phyloP scores from a whole-genome alignment of 805 yeast genomes.

The Blastobotrys mokoenaii region DNA sequence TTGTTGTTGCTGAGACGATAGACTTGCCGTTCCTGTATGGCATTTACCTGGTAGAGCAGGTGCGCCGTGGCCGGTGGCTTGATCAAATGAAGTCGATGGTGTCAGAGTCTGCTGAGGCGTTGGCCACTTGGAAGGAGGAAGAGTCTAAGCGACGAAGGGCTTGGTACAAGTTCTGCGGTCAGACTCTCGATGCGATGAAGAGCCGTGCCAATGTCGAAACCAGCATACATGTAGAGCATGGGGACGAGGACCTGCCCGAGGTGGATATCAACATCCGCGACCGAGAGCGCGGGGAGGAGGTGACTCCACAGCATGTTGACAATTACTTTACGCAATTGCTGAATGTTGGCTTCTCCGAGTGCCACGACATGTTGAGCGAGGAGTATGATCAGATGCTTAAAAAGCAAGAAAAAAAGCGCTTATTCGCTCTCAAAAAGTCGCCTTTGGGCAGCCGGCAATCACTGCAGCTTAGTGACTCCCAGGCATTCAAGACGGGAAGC shows the following conservation, averaged over 20 bases:
- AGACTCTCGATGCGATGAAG: neutral
- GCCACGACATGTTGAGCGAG: slow-evolving; percentile 19
- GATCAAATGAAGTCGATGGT: slow-evolving; percentile 14
- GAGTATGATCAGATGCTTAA: slow-evolving; percentile 26
- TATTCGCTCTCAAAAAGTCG: too few relatives aligned
- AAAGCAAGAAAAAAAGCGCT: slow-evolving; percentile 11
- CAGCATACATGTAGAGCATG: neutral
- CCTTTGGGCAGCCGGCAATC: neutral
- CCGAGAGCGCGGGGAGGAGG: slow-evolving; percentile 15
- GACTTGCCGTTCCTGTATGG: slow-evolving; percentile 33
- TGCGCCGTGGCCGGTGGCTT: slow-evolving; percentile 27
- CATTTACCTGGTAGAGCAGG: slow-evolving; percentile 27
- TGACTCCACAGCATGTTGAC: slow-evolving; percentile 11
- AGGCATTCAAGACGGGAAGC: slow-evolving; percentile 8
- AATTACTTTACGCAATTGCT: slow-evolving; percentile 19
- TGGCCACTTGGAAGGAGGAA: slow-evolving; percentile 46
- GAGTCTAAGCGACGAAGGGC: slow-evolving; percentile 47
- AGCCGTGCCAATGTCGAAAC: too few relatives aligned
- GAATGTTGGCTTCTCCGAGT: slow-evolving; percentile 18
- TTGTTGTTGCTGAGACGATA: slow-evolving; percentile 26
- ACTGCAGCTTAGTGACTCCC: neutral
- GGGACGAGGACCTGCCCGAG: neutral
- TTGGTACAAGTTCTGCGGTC: slow-evolving; percentile 60
- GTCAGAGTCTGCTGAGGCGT: slow-evolving; percentile 38
- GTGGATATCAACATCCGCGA: neutral